Conservation (phyloP, 1,139 yeast genomes). For the Entelexis paramagnoliae region DNA sequence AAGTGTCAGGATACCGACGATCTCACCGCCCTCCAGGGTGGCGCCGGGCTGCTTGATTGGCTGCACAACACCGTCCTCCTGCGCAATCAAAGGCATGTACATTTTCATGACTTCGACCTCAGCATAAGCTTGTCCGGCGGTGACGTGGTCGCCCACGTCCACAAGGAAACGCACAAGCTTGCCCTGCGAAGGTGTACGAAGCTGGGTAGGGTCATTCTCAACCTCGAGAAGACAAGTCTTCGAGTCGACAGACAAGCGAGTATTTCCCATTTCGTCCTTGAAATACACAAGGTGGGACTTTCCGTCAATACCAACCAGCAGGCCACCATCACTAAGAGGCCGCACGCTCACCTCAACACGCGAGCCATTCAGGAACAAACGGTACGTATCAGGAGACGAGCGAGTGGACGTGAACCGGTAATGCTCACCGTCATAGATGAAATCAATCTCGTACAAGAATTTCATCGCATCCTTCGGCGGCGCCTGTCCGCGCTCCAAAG, state of each 20-base stretch:
- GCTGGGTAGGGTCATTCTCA: constrained; percentile 96
- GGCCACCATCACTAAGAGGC: constrained; percentile 85
- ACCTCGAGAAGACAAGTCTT: constrained; percentile 88
- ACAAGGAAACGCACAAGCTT: constrained; percentile 86
- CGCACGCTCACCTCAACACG: constrained; percentile 81
- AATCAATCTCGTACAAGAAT: constrained; percentile 85
- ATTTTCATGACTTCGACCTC: constrained; percentile 99
- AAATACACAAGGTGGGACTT: constrained; percentile 91
- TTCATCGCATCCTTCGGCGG: constrained; percentile 69
- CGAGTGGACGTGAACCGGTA: constrained; percentile 93
- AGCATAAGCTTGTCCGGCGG: constrained; percentile 89
- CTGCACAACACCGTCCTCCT: constrained; percentile 88
- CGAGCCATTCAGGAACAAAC: constrained; percentile 86
- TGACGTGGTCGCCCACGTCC: constrained; percentile 89
- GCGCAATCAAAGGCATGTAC: constrained; percentile 56
- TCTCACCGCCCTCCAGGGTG: constrained; percentile 91
- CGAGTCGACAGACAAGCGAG: constrained; percentile 90
- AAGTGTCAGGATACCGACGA: constrained; percentile 81
- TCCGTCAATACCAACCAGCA: constrained; percentile 78
- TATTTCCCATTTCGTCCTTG: constrained; percentile 95
- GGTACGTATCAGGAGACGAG: constrained; percentile 73
- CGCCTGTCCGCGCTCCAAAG: constrained; percentile 91
- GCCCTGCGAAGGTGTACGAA: constrained; percentile 98
- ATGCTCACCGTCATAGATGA: constrained; percentile 86
- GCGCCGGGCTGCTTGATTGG: constrained; percentile 97